Evolutionary conservation across 2,329 filamentous ascomycete species (phyloP).

Genomic region (Fusarium sambucinum): DNA sequence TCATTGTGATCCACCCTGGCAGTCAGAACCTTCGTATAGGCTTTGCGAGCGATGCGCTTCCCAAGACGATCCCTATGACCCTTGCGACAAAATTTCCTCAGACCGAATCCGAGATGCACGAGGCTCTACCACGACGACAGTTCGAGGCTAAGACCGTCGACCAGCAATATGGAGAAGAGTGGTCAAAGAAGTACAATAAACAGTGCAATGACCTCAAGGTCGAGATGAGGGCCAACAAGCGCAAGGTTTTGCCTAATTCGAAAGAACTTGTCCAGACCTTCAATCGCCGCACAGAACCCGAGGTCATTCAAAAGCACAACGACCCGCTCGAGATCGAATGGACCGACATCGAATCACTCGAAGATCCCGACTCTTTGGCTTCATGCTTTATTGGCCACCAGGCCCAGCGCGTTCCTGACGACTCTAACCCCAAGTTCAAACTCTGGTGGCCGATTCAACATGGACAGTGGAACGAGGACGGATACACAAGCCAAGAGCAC

Average conservation of each 20-base stretch:
- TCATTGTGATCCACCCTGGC: conserved; percentile 94
- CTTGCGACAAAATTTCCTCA: conserved; percentile 82
- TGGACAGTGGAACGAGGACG: conserved; percentile 90
- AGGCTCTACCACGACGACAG: conserved; percentile 79
- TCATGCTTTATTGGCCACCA: conserved; percentile 83
- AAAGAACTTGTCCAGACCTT: conserved; percentile 96
- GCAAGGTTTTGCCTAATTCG: conserved; percentile 95
- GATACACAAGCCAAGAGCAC: conserved; percentile 83
- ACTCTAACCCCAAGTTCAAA: conserved; percentile 89
- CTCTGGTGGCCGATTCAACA: conserved; percentile 91
- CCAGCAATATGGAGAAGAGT: conserved; percentile 89
- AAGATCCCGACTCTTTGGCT: conserved; percentile 71
- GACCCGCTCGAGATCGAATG: conserved; percentile 94
- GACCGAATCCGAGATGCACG: conserved; percentile 86
- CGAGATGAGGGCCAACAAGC: conserved; percentile 93
- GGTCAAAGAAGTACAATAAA: conserved; percentile 78
- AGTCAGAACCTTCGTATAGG: conserved; percentile 96
- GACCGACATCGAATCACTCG: conserved; percentile 80
- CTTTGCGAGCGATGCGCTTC: conserved; percentile 93
- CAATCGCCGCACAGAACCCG: conserved; percentile 85
- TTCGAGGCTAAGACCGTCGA: conserved; percentile 73
- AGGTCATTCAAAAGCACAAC: conserved; percentile 93
- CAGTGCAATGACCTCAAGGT: conserved; percentile 89
- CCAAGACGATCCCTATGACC: conserved; percentile 93
- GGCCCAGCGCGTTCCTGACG: conserved; percentile 88